Evolutionary conservation across 805 yeast genomes (phyloP).

Genomic region (Sugiyamaella marilandica): DNA sequence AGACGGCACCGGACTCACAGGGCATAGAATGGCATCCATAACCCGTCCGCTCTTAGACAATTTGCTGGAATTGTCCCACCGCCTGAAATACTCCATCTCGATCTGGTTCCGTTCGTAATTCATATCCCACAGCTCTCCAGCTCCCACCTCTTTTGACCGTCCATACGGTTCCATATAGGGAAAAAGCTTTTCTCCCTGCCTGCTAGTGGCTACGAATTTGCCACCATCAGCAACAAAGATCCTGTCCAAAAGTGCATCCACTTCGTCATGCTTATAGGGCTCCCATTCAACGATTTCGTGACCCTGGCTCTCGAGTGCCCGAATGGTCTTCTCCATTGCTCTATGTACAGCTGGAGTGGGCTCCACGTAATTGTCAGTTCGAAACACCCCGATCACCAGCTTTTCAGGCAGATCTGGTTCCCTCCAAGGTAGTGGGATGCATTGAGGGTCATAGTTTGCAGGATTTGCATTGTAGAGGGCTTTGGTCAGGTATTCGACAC

Average conservation of each 20-base stretch:
- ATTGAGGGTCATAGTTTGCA: slow-evolving; percentile 46
- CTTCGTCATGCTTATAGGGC: slow-evolving; percentile 35
- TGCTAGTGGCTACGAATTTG: slow-evolving; percentile 22
- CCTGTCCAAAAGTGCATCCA: slow-evolving; percentile 1
- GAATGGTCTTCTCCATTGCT: slow-evolving; percentile 48
- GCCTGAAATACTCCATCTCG: slow-evolving; percentile 36
- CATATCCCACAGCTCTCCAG: slow-evolving; percentile 41
- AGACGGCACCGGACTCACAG: slow-evolving; percentile 37
- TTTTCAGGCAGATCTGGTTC: slow-evolving; percentile 28
- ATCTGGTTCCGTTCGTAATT: slow-evolving; percentile 31
- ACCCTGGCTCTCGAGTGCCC: slow-evolving; percentile 53
- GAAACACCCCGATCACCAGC: slow-evolving; percentile 44
- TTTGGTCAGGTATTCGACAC: slow-evolving; percentile 38
- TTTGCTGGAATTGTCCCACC: slow-evolving; percentile 39
- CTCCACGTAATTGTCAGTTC: slow-evolving; percentile 41
- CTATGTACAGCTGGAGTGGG: slow-evolving; percentile 56
- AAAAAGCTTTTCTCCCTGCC: slow-evolving; percentile 28
- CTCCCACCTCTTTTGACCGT: slow-evolving; percentile 34
- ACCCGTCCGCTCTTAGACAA: slow-evolving; percentile 38
- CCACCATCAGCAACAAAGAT: slow-evolving; percentile 48
- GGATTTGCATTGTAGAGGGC: slow-evolving; percentile 39
- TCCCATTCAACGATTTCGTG: slow-evolving; percentile 50
- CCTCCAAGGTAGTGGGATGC: slow-evolving; percentile 49
- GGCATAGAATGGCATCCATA: slow-evolving; percentile 46
- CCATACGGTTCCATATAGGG: slow-evolving; percentile 40